Evolutionary conservation across 2,329 filamentous ascomycete genomes (phyloP).

Genomic region (Paraphoma sp.): DNA sequence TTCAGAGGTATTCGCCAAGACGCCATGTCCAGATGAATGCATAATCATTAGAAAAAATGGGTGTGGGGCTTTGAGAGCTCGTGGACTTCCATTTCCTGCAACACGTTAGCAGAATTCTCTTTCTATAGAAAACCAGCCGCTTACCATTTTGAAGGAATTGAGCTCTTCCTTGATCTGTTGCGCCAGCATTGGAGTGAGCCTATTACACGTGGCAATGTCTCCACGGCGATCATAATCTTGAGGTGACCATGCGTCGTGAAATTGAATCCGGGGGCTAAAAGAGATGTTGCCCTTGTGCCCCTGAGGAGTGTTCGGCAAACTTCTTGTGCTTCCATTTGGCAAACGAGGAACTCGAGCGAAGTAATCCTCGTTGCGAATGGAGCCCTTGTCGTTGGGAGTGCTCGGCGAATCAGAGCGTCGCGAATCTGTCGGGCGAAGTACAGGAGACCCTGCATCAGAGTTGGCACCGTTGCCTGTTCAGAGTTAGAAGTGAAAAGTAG

Average conservation of each 20-base stretch:
- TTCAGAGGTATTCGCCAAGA: conserved; percentile 49
- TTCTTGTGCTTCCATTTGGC: conserved; percentile 74
- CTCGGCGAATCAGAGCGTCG: conserved; percentile 86
- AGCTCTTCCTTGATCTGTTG: conserved; percentile 99
- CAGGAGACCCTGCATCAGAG: conserved; percentile 73
- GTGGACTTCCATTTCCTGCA: conserved; percentile 98
- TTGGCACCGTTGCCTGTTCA: conserved; percentile 56
- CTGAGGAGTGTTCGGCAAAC: conserved; percentile 79
- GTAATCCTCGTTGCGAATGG: conserved; percentile 75
- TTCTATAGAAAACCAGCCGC: conserved; percentile 30
- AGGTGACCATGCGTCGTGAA: conserved; percentile 95
- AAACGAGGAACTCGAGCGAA: conserved; percentile 81
- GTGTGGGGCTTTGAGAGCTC: conserved; percentile 99
- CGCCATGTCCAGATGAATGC: conserved; percentile 51
- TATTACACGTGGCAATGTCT: conserved; percentile 97
- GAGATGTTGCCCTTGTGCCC: conserved; percentile 65
- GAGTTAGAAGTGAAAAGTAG: conserved; percentile 15
- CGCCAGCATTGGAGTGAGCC: conserved; percentile 92
- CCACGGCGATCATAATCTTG: conserved; percentile 95
- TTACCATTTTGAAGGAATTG: conserved; percentile 98
- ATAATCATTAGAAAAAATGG: conserved; percentile 88
- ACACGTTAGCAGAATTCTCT: conserved; percentile 48
- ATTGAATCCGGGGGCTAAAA: conserved; percentile 92
- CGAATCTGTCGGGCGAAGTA: conserved; percentile 71
- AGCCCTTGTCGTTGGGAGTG: conserved; percentile 70